phyloP scores from a whole-genome alignment of 768 basidiomycete species.

The Leccinum sublutescens region DNA sequence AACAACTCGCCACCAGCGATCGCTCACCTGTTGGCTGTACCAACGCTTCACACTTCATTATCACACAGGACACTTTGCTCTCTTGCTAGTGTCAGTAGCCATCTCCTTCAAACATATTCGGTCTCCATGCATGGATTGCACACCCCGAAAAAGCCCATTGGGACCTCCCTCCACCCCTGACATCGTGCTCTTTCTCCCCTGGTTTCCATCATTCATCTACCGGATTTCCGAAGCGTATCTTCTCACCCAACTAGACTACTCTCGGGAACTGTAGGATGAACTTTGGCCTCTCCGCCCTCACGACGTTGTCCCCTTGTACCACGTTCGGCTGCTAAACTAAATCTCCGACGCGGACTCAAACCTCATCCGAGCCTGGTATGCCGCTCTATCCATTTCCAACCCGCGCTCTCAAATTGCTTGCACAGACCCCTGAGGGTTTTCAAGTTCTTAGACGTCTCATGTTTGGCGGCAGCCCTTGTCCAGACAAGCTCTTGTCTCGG shows the following conservation, averaged over 20 bases:
- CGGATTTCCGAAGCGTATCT: too few species aligned
- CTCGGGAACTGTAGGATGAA: slow-evolving; percentile 35
- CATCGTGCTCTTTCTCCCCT: slow-evolving; percentile 19
- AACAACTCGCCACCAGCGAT: slow-evolving; percentile 47
- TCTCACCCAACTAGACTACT: too few species aligned
- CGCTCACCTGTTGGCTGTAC: slow-evolving; percentile 40
- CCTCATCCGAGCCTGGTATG: slow-evolving; percentile 39
- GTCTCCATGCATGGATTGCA: slow-evolving; percentile 1
- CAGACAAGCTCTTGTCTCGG: slow-evolving; percentile 48
- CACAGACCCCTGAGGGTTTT: slow-evolving; percentile 46
- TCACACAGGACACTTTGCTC: slow-evolving; percentile 15
- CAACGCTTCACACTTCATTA: slow-evolving; percentile 18
- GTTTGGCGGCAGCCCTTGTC: slow-evolving; percentile 52
- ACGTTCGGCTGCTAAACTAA: slow-evolving; percentile 21
- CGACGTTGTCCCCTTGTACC: slow-evolving; percentile 31
- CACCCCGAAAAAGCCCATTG: slow-evolving; percentile 23
- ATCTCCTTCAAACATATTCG: too few species aligned
- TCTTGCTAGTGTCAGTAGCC: not conserved
- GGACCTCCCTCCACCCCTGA: slow-evolving; percentile 23
- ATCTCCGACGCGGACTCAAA: slow-evolving; percentile 7
- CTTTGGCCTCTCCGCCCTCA: slow-evolving; percentile 18
- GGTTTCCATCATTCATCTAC: slow-evolving; percentile 25
- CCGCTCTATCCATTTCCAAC: slow-evolving; percentile 45
- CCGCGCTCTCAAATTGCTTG: slow-evolving; percentile 42
- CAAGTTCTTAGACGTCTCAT: slow-evolving; percentile 41